A percentile compares a stretch with the other conserved stretches of the same genome.
phyloP scores from a whole-genome alignment of 768 basidiomycete species.

The Boletus patriciae region DNA sequence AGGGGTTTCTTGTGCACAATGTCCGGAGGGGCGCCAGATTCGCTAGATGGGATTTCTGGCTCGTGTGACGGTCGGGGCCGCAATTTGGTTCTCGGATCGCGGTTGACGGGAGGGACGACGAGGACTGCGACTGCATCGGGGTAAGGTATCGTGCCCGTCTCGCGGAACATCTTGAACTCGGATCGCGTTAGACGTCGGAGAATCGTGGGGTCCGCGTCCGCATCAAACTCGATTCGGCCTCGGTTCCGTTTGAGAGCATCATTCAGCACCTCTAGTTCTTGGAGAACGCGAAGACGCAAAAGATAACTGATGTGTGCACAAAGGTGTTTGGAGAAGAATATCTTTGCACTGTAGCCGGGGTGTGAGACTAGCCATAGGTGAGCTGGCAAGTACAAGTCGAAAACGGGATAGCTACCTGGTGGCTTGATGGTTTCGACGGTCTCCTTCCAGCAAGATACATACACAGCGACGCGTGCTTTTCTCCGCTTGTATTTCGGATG shows the following conservation, averaged over 20 bases:
- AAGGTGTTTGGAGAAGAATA: constrained; percentile 44
- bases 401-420: constrained; percentile 33
- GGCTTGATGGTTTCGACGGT: constrained; percentile 40
- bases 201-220: constrained; percentile 36
- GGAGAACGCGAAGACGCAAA: constrained; percentile 70
- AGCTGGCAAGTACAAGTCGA: not conserved
- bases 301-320: constrained; percentile 60
- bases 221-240: not conserved
- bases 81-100: constrained; percentile 45
- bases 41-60: constrained; percentile 29
- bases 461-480: constrained; percentile 45
- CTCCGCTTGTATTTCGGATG: constrained; percentile 59
- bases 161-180: constrained; percentile 54
- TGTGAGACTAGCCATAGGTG: constrained; percentile 16
- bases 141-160: constrained; percentile 48
- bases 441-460: constrained; percentile 62
- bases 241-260: constrained; percentile 20
- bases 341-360: constrained; percentile 31
- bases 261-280: constrained; percentile 66
- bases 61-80: constrained; percentile 43
- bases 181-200: constrained; percentile 63
- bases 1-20: constrained; percentile 16
- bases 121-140: constrained; percentile 64
- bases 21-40: not conserved
- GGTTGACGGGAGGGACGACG: constrained; percentile 65